Evolutionary conservation across 805 yeast species (phyloP).

Genomic region (Saccharomyces paradoxus): DNA sequence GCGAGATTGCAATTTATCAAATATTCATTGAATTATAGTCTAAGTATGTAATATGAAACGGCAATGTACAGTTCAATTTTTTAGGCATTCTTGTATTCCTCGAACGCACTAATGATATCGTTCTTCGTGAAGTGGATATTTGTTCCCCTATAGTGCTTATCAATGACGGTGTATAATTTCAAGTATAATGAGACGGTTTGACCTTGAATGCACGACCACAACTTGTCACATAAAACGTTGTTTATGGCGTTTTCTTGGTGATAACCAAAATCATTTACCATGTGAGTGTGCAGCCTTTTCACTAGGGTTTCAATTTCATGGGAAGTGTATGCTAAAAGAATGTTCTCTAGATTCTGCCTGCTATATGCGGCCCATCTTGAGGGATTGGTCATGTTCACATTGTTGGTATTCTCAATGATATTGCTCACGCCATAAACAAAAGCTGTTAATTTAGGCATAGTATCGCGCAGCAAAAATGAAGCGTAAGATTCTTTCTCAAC

Average conservation of each 20-base stretch:
- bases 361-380: constrained; percentile 58
- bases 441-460: constrained; percentile 59
- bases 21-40: neutral
- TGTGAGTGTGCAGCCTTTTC: constrained; percentile 44
- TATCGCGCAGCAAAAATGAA: constrained; percentile 38
- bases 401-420: constrained; percentile 22
- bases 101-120: constrained; percentile 52
- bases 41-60: neutral
- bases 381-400: constrained; percentile 36
- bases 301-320: constrained; percentile 51
- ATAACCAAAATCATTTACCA: constrained; percentile 45
- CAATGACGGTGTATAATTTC: constrained; percentile 47
- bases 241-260: constrained; percentile 17
- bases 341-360: constrained; percentile 47
- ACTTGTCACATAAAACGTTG: constrained; percentile 45
- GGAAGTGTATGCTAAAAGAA: constrained; percentile 49
- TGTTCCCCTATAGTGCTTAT: constrained; percentile 47
- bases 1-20: neutral
- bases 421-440: constrained; percentile 59
- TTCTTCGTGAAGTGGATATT: constrained; percentile 43
- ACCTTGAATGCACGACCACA: constrained; percentile 66
- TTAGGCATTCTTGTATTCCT: constrained; percentile 15
- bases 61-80: neutral
- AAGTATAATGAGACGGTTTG: constrained; percentile 49
- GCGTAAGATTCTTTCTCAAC: constrained; percentile 38